phyloP scores from a whole-genome alignment of 2,329 filamentous ascomycete genomes.

The Boeremia lycopersici region DNA sequence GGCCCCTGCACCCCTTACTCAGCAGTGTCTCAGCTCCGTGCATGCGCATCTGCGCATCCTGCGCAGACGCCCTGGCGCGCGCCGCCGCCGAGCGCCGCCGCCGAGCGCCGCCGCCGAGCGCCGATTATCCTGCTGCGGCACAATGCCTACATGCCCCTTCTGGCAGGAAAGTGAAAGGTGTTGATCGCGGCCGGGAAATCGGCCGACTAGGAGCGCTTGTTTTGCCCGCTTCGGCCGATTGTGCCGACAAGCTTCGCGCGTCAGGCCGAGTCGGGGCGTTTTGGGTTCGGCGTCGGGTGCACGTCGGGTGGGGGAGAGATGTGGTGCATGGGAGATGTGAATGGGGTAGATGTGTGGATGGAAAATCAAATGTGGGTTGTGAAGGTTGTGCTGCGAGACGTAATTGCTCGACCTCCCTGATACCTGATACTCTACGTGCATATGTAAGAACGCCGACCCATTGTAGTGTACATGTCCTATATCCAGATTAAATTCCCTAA shows the following conservation, averaged over 20 bases:
- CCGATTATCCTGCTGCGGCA: too few species aligned
- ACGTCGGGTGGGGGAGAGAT: background rate
- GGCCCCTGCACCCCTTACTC: too few species aligned
- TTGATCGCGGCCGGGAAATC: constrained; percentile 17
- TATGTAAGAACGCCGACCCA: background rate
- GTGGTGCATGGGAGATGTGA: background rate
- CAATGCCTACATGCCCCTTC: background rate
- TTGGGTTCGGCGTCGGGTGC: too few species aligned
- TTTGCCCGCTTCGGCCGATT: constrained; percentile 13
- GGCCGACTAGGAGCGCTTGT: constrained; percentile 8
- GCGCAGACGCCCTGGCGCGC: too few species aligned
- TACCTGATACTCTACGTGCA: background rate
- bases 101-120: too few species aligned
- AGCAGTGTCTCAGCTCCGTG: too few species aligned
- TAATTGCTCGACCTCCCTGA: background rate
- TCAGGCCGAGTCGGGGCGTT: background rate
- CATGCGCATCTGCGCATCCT: too few species aligned
- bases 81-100: too few species aligned
- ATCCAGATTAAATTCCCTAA: background rate
- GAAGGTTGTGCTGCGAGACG: background rate
- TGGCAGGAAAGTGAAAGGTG: background rate
- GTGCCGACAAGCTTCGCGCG: background rate
- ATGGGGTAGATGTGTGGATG: background rate
- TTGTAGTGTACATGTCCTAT: background rate
- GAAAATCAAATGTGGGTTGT: background rate